A percentile compares a stretch with the other conserved stretches of the same genome.
These are phyloP conservation scores for Warburgia ugandensis DNA, from an alignment of 164 flowering plant species.

Conservation along the genomic window DNA sequence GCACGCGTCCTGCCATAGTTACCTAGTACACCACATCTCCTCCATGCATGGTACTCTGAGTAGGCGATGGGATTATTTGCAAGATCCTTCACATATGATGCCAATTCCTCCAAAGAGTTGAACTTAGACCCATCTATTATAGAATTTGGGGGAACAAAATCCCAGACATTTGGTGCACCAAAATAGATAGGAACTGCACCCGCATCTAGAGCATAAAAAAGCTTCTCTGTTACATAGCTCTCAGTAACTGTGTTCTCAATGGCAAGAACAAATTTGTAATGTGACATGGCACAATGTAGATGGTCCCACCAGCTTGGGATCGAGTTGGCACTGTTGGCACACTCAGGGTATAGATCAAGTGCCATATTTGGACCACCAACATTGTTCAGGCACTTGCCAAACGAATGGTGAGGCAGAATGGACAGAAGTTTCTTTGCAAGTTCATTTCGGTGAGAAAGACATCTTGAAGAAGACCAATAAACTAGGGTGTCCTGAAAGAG, in stretches of 20 bases:
- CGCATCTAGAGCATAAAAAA: conserved; percentile 87
- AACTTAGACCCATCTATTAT: conserved; percentile 85
- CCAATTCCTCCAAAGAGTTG: conserved; percentile 61
- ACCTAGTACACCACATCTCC: conserved; percentile 85
- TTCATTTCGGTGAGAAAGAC: conserved; percentile 65
- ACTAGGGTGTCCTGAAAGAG: conserved; percentile 68
- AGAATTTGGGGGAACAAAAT: conserved; percentile 90
- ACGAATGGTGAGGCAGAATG: conserved; percentile 79
- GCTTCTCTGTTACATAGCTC: conserved; percentile 96
- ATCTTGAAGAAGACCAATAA: conserved; percentile 98
- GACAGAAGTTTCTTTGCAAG: conserved; percentile 63
- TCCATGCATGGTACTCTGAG: conserved; percentile 96
- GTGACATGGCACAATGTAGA: conserved; percentile 97
- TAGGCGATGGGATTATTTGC: conserved; percentile 89
- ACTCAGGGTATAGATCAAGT: conserved; percentile 67
- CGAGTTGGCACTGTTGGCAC: conserved; percentile 35
- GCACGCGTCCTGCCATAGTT: conserved; percentile 67
- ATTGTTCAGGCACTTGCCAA: conserved; percentile 96
- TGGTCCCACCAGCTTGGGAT: conserved; percentile 95
- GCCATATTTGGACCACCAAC: conserved; percentile 87
- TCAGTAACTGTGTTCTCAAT: conserved; percentile 87
- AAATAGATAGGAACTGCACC: conserved; percentile 95
- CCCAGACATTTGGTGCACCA: conserved; percentile 90
- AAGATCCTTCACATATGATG: conserved; percentile 68
- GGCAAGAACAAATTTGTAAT: conserved; percentile 94